Base-by-base conservation (phyloP, 2,329 filamentous ascomycete species). In the Fusarium nisikadoi region DNA sequence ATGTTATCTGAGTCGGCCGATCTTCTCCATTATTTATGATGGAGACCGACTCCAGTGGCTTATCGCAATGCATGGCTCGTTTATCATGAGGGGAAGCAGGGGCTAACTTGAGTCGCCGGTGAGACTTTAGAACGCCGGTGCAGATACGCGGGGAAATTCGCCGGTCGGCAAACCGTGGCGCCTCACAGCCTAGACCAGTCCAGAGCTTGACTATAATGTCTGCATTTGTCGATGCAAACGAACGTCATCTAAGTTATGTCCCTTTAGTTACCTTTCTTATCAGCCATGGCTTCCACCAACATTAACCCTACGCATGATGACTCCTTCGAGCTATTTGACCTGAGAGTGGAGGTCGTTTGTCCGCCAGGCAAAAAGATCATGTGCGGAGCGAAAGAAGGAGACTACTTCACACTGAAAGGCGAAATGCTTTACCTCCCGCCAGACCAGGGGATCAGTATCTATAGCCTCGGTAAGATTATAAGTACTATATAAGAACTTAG, bases 21-120 rank as follows among this genome's bases (percentile, higher is more conserved):
- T 27, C 13, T n/a, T 36, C 49, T n/a, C 49, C 49, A 53, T 53
- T 53, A 53, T 53, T 53, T 53, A 53, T 53, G 49, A 53, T 38
- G 49, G 49, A 53, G 5, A 9, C 49, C 6, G 49, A 17, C 23
- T 38, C 33, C 23, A 39, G 13, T n/a, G 49, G 49, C 49, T 53
- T 53, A 53, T 53, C 49, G 5, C 2, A 27, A 53, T 5, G 49
- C 19, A 53, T 2, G 7, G 13, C 23, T 53, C 49, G 49, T 13
- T 17, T 53, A 39, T 9, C 3, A 27, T 38, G 49, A 39, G 49
- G 49, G 49, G 49, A n/a, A 27, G 8, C 49, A 53, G 10, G 49
- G 33, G 23, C 17, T n/a, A 5, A 14, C 10, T 38, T 53, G 14
- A 53, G 33, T 53, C 33, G 33, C 49, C 33, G 49, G 49, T 52